phyloP scores from a whole-genome alignment of 2,329 filamentous ascomycete genomes.

The Calcarisporium arbuscula region DNA sequence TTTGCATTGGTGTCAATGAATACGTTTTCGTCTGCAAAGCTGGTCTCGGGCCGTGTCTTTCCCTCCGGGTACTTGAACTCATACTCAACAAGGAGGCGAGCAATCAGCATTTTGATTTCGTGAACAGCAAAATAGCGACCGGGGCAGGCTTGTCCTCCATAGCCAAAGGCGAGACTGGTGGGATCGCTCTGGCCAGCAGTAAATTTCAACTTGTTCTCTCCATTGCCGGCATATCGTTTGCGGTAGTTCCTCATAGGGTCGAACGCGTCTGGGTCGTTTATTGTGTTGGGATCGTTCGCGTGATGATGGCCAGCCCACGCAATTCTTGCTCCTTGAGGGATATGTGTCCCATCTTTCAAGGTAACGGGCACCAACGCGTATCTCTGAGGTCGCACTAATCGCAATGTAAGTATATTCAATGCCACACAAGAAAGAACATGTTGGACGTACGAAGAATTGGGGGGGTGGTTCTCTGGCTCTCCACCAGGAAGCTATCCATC shows the following conservation, averaged over 20 bases:
- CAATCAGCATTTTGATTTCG: conserved; percentile 35
- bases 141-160: conserved; percentile 30
- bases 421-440: too few relatives aligned
- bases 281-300: conserved; percentile 1
- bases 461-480: neutral
- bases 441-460: neutral
- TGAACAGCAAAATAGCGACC: conserved; percentile 35
- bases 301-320: neutral
- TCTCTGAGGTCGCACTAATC: conserved; percentile 1
- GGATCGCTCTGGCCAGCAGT: too few relatives aligned
- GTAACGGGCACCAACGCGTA: neutral
- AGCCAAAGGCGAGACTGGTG: conserved; percentile 26
- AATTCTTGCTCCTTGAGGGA: conserved; percentile 1
- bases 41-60: conserved; percentile 12
- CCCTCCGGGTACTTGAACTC: conserved; percentile 23
- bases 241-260: conserved; percentile 6
- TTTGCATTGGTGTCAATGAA: too few relatives aligned
- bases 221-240: neutral
- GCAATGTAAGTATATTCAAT: neutral
- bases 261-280: neutral
- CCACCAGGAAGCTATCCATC: conserved; percentile 6
- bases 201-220: neutral
- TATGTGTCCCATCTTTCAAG: conserved; percentile 4
- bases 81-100: conserved; percentile 31
- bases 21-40: neutral